Conservation (phyloP, 306 rosid genomes). For the Vigna unguiculata region DNA sequence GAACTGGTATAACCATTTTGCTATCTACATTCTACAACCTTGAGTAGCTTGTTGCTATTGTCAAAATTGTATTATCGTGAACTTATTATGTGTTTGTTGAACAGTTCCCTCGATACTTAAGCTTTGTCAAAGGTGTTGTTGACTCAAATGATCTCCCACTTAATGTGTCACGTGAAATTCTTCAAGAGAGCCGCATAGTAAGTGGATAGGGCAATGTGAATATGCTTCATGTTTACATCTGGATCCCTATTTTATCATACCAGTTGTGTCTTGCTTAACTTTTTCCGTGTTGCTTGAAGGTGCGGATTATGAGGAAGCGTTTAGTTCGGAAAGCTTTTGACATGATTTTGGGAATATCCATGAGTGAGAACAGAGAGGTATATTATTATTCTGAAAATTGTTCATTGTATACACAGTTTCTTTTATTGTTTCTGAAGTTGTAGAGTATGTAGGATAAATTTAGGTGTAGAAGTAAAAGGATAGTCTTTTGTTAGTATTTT, state of each 20-base stretch:
- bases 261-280: conserved; percentile 19
- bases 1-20: conserved; percentile 74
- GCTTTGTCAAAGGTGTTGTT: conserved; percentile 96
- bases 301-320: conserved; percentile 94
- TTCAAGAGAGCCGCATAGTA: conserved; percentile 97
- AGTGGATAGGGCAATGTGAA: conserved; percentile 37
- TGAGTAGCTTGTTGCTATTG: conserved; percentile 23
- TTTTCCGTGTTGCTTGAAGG: conserved; percentile 62
- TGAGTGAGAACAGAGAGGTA: conserved; percentile 91
- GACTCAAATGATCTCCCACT: conserved; percentile 98
- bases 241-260: conserved; percentile 15
- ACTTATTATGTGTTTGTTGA: conserved; percentile 44
- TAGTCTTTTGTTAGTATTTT: conserved; percentile 27
- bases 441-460: conserved; percentile 6
- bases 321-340: conserved; percentile 95
- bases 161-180: conserved; percentile 97
- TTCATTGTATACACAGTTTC: not conserved
- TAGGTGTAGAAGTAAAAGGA: conserved; percentile 16
- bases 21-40: not conserved
- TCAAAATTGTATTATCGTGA: conserved; percentile 22
- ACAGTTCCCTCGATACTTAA: conserved; percentile 94
- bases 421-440: not conserved
- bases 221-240: conserved; percentile 9
- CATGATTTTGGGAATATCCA: conserved; percentile 94
- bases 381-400: conserved; percentile 40